Evolutionary conservation across 2,329 filamentous ascomycete species (phyloP), one percentile per base, ranked within the genome.

Genomic region (Tolypocladium ophioglossoides): DNA sequence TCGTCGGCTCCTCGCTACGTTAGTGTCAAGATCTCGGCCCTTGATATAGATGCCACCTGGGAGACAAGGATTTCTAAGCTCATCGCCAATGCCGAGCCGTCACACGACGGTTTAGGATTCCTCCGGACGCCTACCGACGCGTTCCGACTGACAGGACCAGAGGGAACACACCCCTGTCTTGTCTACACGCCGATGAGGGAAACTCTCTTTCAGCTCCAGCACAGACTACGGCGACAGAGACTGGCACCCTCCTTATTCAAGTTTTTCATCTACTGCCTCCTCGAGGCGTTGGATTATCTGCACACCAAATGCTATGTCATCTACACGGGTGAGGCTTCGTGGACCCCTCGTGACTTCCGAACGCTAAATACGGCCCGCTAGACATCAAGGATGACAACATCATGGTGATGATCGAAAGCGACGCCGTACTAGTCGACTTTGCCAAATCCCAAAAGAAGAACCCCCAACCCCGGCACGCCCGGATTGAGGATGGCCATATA

Each of bases 321-420:
- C 10, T 57, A 62, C 24, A 63, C 62, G n/a, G 62, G 59, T 59
- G 55, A 51, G 44, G 18, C 16, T 27, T 52, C 37, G 14, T 18
- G 5, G 18, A 16, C 3, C 5, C 2, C 10, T 39, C 12, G 49
- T 38, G n/a, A 37, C 40, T 20, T 16, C 2, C 39, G 8, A 37
- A 18, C 14, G 20, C 50, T 59, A 12, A 55, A 11, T 8, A 2
- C 18, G 27, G 5, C 24, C 20, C 9, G n/a, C 32, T 20, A 62
- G 62, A 60, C 32, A 61, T 62, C 30, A 61, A 63, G 51, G 56
- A 60, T 14, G 58, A 62, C 18, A 62, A 62, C 38, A 61, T 62
- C n/a, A 54, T 62, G 56, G 40, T 61, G 4, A 63, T 59, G 4
- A 53, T 61, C 30, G 60, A 63, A 44, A 35, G 58, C 44, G 53